Percentiles rank a stretch among this genome's conserved stretches.
These are phyloP conservation scores for Xanthoceras sorbifolium DNA, from an alignment of 345 rosid genomes.

Conservation along the genomic window DNA sequence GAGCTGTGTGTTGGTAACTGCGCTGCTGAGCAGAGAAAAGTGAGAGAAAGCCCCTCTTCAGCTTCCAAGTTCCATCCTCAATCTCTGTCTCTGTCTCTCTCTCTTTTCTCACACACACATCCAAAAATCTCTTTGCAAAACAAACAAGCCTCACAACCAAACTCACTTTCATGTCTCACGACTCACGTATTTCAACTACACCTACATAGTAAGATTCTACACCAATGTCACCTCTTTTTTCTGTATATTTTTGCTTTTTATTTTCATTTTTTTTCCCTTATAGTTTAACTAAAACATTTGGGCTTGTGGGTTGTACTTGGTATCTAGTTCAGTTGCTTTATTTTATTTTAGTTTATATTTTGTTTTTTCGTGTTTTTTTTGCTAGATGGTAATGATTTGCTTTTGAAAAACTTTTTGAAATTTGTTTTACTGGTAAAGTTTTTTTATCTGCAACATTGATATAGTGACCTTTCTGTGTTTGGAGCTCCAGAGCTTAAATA, in stretches of 20 bases:
- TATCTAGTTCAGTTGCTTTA: slow-evolving; percentile 2
- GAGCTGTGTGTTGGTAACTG: neutral
- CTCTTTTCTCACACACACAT: neutral
- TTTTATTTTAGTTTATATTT: neutral
- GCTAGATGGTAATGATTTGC: slow-evolving; percentile 31
- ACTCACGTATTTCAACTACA: neutral
- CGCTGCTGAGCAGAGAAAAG: neutral
- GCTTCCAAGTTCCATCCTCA: neutral
- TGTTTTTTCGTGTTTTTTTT: neutral
- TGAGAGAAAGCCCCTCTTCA: neutral
- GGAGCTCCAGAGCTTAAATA: slow-evolving; percentile 28
- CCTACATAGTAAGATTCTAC: neutral
- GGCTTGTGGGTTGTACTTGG: neutral
- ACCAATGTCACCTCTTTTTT: neutral
- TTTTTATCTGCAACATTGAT: slow-evolving; percentile 1
- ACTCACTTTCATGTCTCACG: too few relatives aligned
- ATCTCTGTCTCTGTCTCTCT: neutral
- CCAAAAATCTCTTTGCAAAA: neutral
- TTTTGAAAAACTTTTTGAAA: slow-evolving; percentile 24
- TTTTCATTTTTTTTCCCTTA: too few relatives aligned
- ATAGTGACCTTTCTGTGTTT: slow-evolving; percentile 12
- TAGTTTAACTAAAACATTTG: neutral
- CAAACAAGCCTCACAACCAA: neutral
- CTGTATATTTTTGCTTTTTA: neutral
- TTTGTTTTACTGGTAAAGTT: neutral